A percentile compares a stretch with the other conserved stretches of the same genome.
Evolutionary conservation across 1,139 yeast genomes (phyloP).

Genomic region (Meyerozyma guilliermondii): DNA sequence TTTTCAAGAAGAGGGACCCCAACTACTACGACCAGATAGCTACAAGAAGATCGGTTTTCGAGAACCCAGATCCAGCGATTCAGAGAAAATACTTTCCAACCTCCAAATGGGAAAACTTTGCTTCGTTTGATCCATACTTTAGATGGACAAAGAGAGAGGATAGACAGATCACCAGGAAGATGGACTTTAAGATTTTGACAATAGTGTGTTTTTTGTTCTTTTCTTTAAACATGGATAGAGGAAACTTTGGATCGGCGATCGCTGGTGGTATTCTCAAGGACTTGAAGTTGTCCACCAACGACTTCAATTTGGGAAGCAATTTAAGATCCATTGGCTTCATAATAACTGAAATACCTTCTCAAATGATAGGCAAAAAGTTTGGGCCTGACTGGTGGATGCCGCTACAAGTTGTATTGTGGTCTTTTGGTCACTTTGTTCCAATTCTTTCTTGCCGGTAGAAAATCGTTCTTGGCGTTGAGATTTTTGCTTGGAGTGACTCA

Average conservation of each 20-base stretch:
- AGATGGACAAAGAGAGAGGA: constrained; percentile 44
- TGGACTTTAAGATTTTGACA: constrained; percentile 41
- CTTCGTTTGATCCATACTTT: constrained; percentile 38
- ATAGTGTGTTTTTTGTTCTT: constrained; percentile 48
- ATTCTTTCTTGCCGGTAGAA: constrained; percentile 28
- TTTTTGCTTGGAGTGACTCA: constrained; percentile 45
- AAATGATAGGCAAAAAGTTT: constrained; percentile 43
- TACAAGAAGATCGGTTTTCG: not conserved
- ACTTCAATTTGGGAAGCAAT: constrained; percentile 47
- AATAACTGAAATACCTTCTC: constrained; percentile 51
- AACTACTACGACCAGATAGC: not conserved
- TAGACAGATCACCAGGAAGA: constrained; percentile 29
- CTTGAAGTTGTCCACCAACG: constrained; percentile 36
- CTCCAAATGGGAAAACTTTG: constrained; percentile 1
- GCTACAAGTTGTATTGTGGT: constrained; percentile 46
- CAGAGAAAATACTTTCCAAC: not conserved
- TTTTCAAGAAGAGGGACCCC: not conserved
- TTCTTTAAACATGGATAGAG: constrained; percentile 48
- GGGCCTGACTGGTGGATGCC: constrained; percentile 57
- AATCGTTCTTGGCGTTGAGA: constrained; percentile 36
- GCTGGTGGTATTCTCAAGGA: constrained; percentile 45
- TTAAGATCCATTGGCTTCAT: constrained; percentile 41
- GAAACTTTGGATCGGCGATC: constrained; percentile 46
- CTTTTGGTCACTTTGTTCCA: constrained; percentile 46
- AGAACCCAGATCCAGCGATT: not conserved